Conservation (phyloP, 257 asterid species). For the Solanum pimpinellifolium region DNA sequence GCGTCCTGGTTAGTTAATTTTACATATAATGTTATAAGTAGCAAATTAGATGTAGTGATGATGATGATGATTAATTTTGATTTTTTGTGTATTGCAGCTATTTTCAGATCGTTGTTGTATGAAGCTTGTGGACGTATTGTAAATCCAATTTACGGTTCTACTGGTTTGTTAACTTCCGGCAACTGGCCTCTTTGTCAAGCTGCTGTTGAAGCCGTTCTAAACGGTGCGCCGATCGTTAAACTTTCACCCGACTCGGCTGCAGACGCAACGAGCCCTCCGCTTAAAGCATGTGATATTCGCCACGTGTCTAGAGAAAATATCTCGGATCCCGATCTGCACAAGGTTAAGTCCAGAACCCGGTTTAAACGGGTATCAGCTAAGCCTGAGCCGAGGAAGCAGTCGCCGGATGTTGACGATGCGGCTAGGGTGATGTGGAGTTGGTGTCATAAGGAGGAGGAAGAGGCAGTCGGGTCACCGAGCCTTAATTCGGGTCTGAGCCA, state of each 20-base stretch:
- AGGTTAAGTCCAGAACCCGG: background rate
- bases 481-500: conserved; percentile 11
- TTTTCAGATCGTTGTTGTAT: conserved; percentile 26
- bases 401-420: conserved; percentile 23
- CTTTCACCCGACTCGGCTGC: conserved; percentile 21
- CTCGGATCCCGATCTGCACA: conserved; percentile 6
- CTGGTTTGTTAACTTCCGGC: conserved; percentile 30
- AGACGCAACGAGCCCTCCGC: conserved; percentile 8
- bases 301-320: conserved; percentile 14
- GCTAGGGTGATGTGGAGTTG: conserved; percentile 39
- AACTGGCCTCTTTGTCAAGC: conserved; percentile 34
- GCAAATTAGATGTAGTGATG: background rate
- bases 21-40: background rate
- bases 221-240: conserved; percentile 19
- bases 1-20: conserved; percentile 20
- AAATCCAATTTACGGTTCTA: conserved; percentile 27
- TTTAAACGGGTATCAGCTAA: conserved; percentile 9
- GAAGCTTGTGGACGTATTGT: conserved; percentile 39
- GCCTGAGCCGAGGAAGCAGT: conserved; percentile 7
- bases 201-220: conserved; percentile 31
- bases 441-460: conserved; percentile 11
- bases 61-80: background rate
- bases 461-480: conserved; percentile 3
- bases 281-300: conserved; percentile 26
- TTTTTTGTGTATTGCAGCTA: conserved; percentile 4